phyloP scores from a whole-genome alignment of 23 red algal genomes.

The Cyanidium caldarium region DNA sequence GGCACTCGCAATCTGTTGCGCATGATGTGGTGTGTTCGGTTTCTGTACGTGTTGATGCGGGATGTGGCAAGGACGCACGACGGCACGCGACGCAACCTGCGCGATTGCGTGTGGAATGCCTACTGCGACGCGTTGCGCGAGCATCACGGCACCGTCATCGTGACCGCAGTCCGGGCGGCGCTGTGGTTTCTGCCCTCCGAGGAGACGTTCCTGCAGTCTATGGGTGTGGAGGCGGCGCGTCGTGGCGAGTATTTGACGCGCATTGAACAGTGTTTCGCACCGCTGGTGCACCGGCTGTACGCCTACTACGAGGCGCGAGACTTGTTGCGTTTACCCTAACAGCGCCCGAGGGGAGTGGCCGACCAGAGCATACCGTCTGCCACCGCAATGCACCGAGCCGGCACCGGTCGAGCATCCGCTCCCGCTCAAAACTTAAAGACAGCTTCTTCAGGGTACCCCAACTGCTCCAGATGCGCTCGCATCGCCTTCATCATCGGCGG shows the following conservation, averaged over 20 bases:
- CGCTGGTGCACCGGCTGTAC: slow-evolving; percentile 51
- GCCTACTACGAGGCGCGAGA: slow-evolving; percentile 43
- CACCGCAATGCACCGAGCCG: background rate
- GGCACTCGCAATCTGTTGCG: slow-evolving; percentile 39
- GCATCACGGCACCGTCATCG: slow-evolving; percentile 61
- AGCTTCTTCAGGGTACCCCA: slow-evolving; percentile 20
- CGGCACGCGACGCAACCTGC: slow-evolving; percentile 13
- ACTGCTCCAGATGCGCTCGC: slow-evolving; percentile 17
- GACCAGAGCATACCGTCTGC: background rate
- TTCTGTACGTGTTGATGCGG: slow-evolving; percentile 36
- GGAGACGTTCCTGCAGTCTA: slow-evolving; percentile 42
- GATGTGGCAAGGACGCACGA: slow-evolving; percentile 15
- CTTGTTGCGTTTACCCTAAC: slow-evolving; percentile 41
- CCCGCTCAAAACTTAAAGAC: slow-evolving; percentile 34
- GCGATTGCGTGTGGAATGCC: slow-evolving; percentile 30
- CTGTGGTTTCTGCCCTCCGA: slow-evolving; percentile 50
- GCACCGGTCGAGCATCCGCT: background rate
- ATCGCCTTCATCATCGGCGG: slow-evolving; percentile 93
- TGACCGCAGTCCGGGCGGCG: slow-evolving; percentile 57
- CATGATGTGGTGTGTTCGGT: slow-evolving; percentile 64
- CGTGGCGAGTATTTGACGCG: slow-evolving; percentile 37
- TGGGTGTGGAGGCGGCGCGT: slow-evolving; percentile 29
- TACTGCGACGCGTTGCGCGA: slow-evolving; percentile 59
- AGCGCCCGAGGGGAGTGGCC: background rate
- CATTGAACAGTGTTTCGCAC: slow-evolving; percentile 21